Conservation (phyloP, 306 rosid genomes). For the Rosa multiflora region DNA sequence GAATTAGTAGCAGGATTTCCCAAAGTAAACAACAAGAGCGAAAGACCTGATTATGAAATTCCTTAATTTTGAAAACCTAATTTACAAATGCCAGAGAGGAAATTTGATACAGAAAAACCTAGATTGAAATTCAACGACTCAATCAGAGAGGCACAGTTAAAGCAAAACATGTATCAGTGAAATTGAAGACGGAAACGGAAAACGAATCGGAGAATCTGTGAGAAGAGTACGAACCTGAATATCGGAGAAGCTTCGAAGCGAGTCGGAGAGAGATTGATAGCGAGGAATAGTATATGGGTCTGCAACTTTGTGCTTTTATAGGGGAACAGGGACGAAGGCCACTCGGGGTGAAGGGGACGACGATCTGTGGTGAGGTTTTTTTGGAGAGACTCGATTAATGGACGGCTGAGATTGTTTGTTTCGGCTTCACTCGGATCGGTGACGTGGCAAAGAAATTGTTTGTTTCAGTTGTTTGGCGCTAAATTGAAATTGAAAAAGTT, state of each 20-base stretch:
- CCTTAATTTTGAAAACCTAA: not conserved
- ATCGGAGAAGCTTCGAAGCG: not conserved
- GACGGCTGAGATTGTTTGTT: not conserved
- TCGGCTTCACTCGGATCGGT: constrained; percentile 15
- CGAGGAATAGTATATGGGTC: not conserved
- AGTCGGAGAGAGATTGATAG: not conserved
- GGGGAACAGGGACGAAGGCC: no score
- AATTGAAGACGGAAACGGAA: not conserved
- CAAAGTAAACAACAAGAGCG: not conserved
- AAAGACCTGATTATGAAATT: not conserved
- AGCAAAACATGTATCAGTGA: no score
- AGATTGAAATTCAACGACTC: not conserved
- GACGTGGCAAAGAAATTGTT: constrained; percentile 16
- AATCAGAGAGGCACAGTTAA: not conserved
- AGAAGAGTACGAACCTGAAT: not conserved
- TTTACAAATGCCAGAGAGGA: not conserved
- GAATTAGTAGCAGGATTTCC: no score
- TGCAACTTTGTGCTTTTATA: not conserved
- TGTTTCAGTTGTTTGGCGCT: not conserved
- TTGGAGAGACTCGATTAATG: not conserved
- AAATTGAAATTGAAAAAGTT: not conserved
- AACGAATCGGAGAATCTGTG: not conserved
- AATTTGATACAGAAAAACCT: not conserved
- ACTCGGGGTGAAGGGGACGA: no score
- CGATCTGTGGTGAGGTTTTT: not conserved